Percentiles rank a stretch among this genome's conserved stretches.
Conservation (phyloP, 768 basidiomycete species). For the Tricholoma matsutake region DNA sequence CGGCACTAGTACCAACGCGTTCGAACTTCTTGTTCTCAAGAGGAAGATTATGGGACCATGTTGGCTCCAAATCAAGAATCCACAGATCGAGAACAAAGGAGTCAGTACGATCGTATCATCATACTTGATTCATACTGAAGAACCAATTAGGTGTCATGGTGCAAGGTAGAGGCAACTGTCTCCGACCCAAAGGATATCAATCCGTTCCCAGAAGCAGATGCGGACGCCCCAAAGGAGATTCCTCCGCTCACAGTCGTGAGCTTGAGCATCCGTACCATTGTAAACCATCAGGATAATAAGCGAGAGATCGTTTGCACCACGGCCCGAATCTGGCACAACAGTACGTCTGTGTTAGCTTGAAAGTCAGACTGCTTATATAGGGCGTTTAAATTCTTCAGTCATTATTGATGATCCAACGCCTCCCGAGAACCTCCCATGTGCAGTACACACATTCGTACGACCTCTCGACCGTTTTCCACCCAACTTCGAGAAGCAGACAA, state of each 20-base stretch:
- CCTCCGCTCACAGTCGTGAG: constrained; percentile 93
- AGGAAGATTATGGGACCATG: constrained; percentile 99
- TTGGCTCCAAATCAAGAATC: constrained; percentile 86
- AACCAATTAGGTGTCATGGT: constrained; percentile 83
- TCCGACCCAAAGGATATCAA: constrained; percentile 85
- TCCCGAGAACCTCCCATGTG: constrained; percentile 80
- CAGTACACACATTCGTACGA: constrained; percentile 84
- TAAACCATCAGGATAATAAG: constrained; percentile 92
- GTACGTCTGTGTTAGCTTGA: constrained; percentile 25
- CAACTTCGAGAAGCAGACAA: constrained; percentile 73
- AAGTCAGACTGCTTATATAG: background rate
- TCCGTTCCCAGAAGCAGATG: constrained; percentile 73
- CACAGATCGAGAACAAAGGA: constrained; percentile 71
- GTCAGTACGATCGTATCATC: constrained; percentile 41
- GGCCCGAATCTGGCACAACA: constrained; percentile 75
- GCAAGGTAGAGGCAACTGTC: constrained; percentile 86
- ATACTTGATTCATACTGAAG: background rate
- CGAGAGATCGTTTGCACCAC: constrained; percentile 90
- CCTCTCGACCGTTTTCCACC: constrained; percentile 86
- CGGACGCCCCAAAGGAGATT: constrained; percentile 65
- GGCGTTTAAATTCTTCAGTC: constrained; percentile 41
- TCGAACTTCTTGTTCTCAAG: constrained; percentile 91
- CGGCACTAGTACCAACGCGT: constrained; percentile 89
- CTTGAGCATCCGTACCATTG: constrained; percentile 81
- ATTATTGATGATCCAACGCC: constrained; percentile 90